These are phyloP conservation scores for Rhizophora apiculata DNA, from an alignment of 345 rosid genomes.

Conservation along the genomic window DNA sequence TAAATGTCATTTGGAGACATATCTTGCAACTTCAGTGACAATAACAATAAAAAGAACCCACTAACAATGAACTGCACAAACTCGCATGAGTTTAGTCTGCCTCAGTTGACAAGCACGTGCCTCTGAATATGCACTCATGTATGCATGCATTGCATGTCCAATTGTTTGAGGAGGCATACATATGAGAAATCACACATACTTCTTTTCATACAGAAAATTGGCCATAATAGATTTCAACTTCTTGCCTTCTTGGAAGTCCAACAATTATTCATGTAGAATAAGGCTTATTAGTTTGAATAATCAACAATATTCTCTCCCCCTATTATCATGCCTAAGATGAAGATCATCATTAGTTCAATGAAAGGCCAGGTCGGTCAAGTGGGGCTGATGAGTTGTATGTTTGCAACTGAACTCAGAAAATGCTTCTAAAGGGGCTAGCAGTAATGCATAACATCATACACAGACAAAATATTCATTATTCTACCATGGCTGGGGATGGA, in stretches of 20 bases:
- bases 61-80: background rate
- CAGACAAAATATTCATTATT: background rate
- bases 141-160: background rate
- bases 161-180: background rate
- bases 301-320: too few species aligned
- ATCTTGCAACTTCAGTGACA: too few species aligned
- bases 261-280: background rate
- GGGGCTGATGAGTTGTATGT: background rate
- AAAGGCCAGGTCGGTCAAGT: background rate
- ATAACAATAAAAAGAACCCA: too few species aligned
- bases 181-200: background rate
- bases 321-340: background rate
- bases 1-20: too few species aligned
- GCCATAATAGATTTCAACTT: background rate
- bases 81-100: too few species aligned
- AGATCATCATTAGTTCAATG: background rate
- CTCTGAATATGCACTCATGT: background rate
- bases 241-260: slow-evolving; percentile 2
- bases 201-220: background rate
- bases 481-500: background rate
- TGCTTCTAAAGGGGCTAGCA: background rate
- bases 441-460: background rate
- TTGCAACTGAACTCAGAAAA: background rate
- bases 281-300: too few species aligned
- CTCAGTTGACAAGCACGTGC: too few species aligned